Percentiles rank a stretch among this genome's conserved stretches.
Conservation (phyloP, 2,329 filamentous ascomycete species). For the Bertia moriformis region DNA sequence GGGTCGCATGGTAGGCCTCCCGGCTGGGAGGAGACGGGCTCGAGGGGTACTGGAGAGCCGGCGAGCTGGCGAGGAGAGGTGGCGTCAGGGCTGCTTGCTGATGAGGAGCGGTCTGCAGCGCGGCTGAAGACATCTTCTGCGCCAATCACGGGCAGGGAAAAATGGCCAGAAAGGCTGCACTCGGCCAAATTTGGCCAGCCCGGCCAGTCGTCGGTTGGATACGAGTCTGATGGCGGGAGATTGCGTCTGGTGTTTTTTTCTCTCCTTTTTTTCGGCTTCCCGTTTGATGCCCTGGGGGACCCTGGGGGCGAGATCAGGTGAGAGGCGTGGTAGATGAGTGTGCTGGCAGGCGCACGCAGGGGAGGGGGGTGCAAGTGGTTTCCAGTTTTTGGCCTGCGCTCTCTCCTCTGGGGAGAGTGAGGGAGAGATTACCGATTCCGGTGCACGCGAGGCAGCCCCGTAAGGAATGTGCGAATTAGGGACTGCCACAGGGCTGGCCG, state of each 20-base stretch:
- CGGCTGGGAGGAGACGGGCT: slow-evolving; percentile 33
- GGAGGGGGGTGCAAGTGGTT: too few species aligned
- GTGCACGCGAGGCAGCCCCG: too few species aligned
- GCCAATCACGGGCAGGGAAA: too few species aligned
- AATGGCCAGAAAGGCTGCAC: neutral
- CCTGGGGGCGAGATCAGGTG: too few species aligned
- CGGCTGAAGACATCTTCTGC: slow-evolving; percentile 48
- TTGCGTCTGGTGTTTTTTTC: neutral
- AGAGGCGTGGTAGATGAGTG: too few species aligned
- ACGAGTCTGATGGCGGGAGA: neutral
- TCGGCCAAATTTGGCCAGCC: slow-evolving; percentile 4
- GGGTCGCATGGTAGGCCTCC: slow-evolving; percentile 40
- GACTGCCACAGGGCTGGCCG: slow-evolving; percentile 9
- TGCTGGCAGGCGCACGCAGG: too few species aligned
- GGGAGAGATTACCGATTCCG: too few species aligned
- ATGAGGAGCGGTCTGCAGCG: slow-evolving; percentile 43
- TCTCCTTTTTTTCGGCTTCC: neutral
- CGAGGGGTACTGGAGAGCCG: slow-evolving; percentile 35
- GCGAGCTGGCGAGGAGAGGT: slow-evolving; percentile 27
- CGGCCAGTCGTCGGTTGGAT: neutral
- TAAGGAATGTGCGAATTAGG: slow-evolving; percentile 11
- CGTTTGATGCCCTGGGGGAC: too few species aligned
- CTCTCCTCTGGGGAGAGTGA: too few species aligned
- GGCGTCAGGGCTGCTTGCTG: slow-evolving; percentile 32
- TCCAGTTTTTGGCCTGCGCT: too few species aligned